phyloP scores from a whole-genome alignment of 306 rosid species.

The Trifolium dubium region DNA sequence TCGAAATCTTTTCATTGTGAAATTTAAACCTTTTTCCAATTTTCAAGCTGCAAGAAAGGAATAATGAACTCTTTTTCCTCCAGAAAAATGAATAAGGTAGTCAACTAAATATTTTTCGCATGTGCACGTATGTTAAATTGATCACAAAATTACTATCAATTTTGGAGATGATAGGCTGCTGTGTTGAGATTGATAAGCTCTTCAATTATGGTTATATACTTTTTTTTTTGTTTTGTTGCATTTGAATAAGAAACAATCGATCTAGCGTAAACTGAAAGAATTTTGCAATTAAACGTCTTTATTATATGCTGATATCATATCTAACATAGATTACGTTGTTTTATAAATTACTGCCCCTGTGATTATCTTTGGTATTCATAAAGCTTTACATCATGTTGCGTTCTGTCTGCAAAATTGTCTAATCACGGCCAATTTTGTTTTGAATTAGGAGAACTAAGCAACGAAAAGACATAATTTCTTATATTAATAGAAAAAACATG shows the following conservation, averaged over 20 bases:
- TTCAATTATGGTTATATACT: neutral
- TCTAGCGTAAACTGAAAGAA: neutral
- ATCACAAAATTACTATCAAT: neutral
- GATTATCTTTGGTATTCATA: conserved; percentile 14
- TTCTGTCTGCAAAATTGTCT: conserved; percentile 18
- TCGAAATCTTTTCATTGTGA: conserved; percentile 9
- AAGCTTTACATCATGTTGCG: conserved; percentile 8
- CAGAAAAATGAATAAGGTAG: conserved; percentile 42
- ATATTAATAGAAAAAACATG: neutral
- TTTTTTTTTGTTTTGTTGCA: neutral
- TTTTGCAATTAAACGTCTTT: conserved; percentile 17
- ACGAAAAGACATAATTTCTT: conserved; percentile 18
- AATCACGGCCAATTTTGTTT: conserved; percentile 13
- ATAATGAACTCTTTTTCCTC: conserved; percentile 33
- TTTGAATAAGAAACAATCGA: neutral
- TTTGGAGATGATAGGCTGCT: neutral
- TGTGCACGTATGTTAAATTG: neutral
- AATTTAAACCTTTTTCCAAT: conserved; percentile 5
- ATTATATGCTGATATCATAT: conserved; percentile 3
- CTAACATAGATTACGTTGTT: neutral
- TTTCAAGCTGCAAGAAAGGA: conserved; percentile 26
- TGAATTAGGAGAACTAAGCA: conserved; percentile 3
- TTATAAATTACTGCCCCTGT: neutral
- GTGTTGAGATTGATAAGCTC: conserved; percentile 17
- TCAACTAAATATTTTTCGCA: neutral